These are phyloP conservation scores for Xylaria sp. DNA, from an alignment of 2,329 filamentous ascomycete species.

Conservation along the genomic window DNA sequence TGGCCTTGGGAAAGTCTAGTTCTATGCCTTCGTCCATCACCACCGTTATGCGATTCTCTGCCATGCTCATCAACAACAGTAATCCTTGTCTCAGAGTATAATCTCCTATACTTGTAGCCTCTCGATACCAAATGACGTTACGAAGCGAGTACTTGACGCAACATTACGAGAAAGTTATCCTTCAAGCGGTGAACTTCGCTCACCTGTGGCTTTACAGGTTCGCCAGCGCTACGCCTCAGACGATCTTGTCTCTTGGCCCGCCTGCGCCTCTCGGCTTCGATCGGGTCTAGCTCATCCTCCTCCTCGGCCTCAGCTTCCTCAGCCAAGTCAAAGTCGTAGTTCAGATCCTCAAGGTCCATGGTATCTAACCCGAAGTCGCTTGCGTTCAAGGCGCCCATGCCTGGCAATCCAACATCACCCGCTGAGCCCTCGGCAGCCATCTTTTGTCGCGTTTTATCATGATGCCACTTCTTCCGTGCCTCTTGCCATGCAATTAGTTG, in stretches of 20 bases:
- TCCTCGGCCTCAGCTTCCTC: conserved; percentile 75
- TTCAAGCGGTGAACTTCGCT: conserved; percentile 82
- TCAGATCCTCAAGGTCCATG: conserved; percentile 87
- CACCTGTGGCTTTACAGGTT: conserved; percentile 84
- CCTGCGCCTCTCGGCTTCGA: conserved; percentile 84
- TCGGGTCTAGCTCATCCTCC: conserved; percentile 85
- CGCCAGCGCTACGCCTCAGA: conserved; percentile 81
- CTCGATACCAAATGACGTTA: conserved; percentile 52
- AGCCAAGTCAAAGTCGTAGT: conserved; percentile 78
- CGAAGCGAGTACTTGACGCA: conserved; percentile 82
- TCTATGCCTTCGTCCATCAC: conserved; percentile 17
- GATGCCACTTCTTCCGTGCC: conserved; percentile 96
- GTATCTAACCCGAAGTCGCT: conserved; percentile 91
- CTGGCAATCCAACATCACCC: conserved; percentile 61
- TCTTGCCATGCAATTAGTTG: conserved; percentile 92
- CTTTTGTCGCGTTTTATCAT: conserved; percentile 97
- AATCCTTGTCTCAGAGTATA: not conserved
- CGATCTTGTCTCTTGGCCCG: conserved; percentile 82
- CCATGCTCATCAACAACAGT: not conserved
- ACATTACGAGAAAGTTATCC: conserved; percentile 83
- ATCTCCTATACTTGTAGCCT: not conserved
- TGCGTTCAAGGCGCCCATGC: conserved; percentile 72
- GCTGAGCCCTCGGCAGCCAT: conserved; percentile 87
- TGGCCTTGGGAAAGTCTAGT: not conserved
- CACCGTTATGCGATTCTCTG: not conserved